phyloP scores from a whole-genome alignment of 345 rosid species.

The Toxicodendron radicans region DNA sequence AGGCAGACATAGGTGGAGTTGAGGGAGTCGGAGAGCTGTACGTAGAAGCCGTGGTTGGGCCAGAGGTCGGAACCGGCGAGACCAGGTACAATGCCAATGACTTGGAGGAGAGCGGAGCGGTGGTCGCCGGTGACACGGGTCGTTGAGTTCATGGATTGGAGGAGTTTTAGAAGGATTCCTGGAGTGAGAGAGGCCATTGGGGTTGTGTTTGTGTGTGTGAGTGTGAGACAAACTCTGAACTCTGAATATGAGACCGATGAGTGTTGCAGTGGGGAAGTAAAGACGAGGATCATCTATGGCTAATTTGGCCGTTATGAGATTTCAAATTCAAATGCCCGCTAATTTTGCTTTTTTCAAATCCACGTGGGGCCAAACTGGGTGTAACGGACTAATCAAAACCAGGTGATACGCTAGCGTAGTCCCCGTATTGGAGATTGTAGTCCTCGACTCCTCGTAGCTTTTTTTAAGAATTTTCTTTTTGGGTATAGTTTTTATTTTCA shows the following conservation, averaged over 20 bases:
- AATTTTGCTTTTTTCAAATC: slow-evolving; percentile 9
- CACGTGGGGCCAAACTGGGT: slow-evolving; percentile 18
- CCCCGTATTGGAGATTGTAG: too few species aligned
- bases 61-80: slow-evolving; percentile 88
- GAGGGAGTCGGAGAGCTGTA: slow-evolving; percentile 95
- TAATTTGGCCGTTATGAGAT: slow-evolving; percentile 49
- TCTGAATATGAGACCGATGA: background rate
- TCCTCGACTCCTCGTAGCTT: too few species aligned
- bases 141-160: slow-evolving; percentile 82
- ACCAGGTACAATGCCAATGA: slow-evolving; percentile 90
- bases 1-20: slow-evolving; percentile 96
- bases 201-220: background rate
- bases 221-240: background rate
- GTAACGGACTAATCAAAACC: background rate
- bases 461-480: too few species aligned
- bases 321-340: slow-evolving; percentile 52
- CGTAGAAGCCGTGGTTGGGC: slow-evolving; percentile 94
- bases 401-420: background rate
- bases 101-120: slow-evolving; percentile 88
- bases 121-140: slow-evolving; percentile 90
- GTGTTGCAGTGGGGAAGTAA: background rate
- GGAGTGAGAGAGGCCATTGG: slow-evolving; percentile 79
- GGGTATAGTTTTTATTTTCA: too few species aligned
- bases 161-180: slow-evolving; percentile 87
- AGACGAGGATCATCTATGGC: background rate